Base-by-base conservation (phyloP, 1,284 basidiomycete genomes). In the Leccinum pallidistipes region DNA sequence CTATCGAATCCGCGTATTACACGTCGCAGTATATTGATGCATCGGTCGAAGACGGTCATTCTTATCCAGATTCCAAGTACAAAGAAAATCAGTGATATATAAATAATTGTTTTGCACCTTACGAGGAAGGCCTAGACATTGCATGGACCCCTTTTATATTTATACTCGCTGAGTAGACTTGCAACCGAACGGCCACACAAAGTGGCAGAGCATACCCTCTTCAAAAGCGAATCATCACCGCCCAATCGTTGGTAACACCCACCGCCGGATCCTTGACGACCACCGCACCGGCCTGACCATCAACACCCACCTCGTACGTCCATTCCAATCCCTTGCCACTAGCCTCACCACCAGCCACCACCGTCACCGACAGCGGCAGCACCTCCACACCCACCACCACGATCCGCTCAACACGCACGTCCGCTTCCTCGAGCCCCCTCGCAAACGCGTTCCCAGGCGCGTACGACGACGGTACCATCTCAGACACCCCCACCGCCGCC, bases 371-470 rank as follows among this genome's bases (percentile, higher is more conserved):
- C 61, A 71, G 79, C 3, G 93, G 93, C 72, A 83, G 86, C 51
- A 66, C 69, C 18, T 76, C 73, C 60, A 95, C 75, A 1, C 95
- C 95, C 10, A 95, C 77, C 3, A 97, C 79, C 40, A 94, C 81
- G 36, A 98, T 75, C 72, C 87, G 86, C 77, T 96, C 94, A 18
- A 97, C 86, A 55, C 86, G 79, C 61, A 97, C 93, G 38, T 82
- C 79, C 57, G 70, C 78, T 18, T 53, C 60, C 32, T 71, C 59
- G 38, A 96, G 81, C 64, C 75, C 83, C 76, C 82, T 78, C 52
- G 89, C 90, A 77, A 86, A 97, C 11, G 74, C 78, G 70, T 97
- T 97, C 10, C 70, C 68, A 58, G 79, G 78, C 69, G 78, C 72
- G 68, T 85, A 88, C 59, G 75, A 78, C 21, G 82, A 80, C 3